A percentile compares a stretch with the other conserved stretches of the same genome.
Conservation (phyloP, 2,329 filamentous ascomycete species). For the Byssothecium circinans region DNA sequence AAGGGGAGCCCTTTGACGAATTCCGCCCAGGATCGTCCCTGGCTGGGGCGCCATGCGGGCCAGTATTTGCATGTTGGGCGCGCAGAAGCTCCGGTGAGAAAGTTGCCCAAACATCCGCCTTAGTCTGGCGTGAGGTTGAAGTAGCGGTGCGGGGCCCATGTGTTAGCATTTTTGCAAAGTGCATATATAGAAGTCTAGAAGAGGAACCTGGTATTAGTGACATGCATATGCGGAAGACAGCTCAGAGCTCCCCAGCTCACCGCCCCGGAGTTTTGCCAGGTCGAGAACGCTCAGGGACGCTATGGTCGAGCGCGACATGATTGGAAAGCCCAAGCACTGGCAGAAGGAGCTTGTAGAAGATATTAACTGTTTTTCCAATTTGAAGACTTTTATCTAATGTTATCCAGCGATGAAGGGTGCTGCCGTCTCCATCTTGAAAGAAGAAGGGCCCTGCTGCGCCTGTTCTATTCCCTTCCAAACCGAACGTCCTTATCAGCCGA, state of each 20-base stretch:
- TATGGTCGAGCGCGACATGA: background rate
- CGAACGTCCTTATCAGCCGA: conserved; percentile 19
- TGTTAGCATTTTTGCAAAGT: background rate
- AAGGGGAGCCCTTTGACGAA: background rate
- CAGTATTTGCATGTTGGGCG: background rate
- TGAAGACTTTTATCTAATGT: conserved; percentile 26
- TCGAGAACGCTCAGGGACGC: background rate
- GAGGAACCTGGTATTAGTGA: background rate
- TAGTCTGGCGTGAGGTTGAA: background rate
- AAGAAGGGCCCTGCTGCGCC: background rate
- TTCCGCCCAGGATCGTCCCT: conserved; percentile 1
- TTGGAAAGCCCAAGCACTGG: background rate
- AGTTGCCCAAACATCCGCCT: background rate
- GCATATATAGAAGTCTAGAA: background rate
- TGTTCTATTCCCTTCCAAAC: background rate
- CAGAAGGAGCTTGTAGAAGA: conserved; percentile 1
- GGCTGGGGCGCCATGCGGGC: background rate
- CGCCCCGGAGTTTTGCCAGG: background rate
- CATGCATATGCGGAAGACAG: background rate
- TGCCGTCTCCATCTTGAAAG: background rate
- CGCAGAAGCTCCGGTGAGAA: background rate
- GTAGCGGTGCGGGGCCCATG: conserved; percentile 1
- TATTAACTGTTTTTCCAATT: conserved; percentile 32
- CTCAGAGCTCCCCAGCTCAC: background rate
- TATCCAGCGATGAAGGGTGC: background rate